Percentiles rank a stretch among this genome's conserved stretches.
These are phyloP conservation scores for Byssochlamys sp. DNA, from an alignment of 2,329 filamentous ascomycete species.

Conservation along the genomic window DNA sequence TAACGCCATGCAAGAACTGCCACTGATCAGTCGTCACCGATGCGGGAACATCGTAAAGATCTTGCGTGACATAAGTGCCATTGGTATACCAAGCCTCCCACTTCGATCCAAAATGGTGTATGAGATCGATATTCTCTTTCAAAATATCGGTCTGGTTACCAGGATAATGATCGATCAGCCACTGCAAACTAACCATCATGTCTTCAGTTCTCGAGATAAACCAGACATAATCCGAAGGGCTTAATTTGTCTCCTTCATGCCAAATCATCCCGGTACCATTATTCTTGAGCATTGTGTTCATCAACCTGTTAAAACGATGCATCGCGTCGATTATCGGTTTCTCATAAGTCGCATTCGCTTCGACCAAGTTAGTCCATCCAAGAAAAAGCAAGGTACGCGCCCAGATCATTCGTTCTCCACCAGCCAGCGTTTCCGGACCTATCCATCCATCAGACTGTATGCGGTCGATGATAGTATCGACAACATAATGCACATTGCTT, in stretches of 20 bases:
- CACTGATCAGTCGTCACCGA: conserved; percentile 24
- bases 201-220: conserved; percentile 33
- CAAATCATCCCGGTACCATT: conserved; percentile 44
- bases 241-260: conserved; percentile 28
- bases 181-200: conserved; percentile 39
- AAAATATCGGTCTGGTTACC: conserved; percentile 25
- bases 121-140: conserved; percentile 36
- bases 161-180: conserved; percentile 40
- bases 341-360: conserved; percentile 38
- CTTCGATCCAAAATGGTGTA: conserved; percentile 31
- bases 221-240: conserved; percentile 34
- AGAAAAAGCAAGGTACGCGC: conserved; percentile 44
- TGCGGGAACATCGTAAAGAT: conserved; percentile 22
- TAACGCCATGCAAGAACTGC: conserved; percentile 40
- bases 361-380: conserved; percentile 39
- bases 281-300: conserved; percentile 47
- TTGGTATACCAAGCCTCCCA: conserved; percentile 35
- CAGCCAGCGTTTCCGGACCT: conserved; percentile 39
- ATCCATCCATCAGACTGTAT: conserved; percentile 50
- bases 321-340: conserved; percentile 41
- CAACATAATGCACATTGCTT: conserved; percentile 37
- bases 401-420: conserved; percentile 43
- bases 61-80: conserved; percentile 27
- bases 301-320: conserved; percentile 42
- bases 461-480: conserved; percentile 40